phyloP scores from a whole-genome alignment of 129 eudicot species.

The Pseudognaphalium luteoalbum region DNA sequence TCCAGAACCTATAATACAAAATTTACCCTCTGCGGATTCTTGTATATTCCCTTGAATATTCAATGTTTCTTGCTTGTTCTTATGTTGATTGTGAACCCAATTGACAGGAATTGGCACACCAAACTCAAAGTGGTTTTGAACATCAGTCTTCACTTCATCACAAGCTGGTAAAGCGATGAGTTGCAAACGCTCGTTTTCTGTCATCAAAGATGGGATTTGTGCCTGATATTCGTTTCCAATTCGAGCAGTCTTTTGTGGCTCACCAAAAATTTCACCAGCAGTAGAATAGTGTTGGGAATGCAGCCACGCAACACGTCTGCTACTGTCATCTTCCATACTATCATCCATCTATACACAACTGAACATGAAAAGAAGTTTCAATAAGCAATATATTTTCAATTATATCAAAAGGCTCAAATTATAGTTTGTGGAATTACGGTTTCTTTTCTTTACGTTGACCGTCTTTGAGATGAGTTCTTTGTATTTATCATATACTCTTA shows the following conservation, averaged over 20 bases:
- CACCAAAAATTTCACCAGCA: slow-evolving; percentile 18
- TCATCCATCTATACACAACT: slow-evolving; percentile 17
- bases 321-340: slow-evolving; percentile 24
- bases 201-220: no score
- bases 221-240: no score
- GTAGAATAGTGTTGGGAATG: slow-evolving; percentile 24
- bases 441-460: background rate
- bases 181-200: no score
- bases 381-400: background rate
- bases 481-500: no score
- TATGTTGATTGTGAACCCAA: slow-evolving; percentile 32
- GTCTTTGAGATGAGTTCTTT: background rate
- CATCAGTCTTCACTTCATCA: background rate
- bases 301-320: slow-evolving; percentile 16
- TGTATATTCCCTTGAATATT: background rate
- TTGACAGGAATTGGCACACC: slow-evolving; percentile 39
- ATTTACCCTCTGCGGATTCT: slow-evolving; percentile 7
- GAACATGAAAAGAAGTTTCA: background rate
- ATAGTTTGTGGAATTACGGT: background rate
- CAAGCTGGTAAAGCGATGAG: no score
- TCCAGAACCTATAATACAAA: background rate
- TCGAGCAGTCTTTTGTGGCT: no score
- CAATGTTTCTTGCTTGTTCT: slow-evolving; percentile 9
- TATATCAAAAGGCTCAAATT: no score
- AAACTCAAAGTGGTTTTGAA: slow-evolving; percentile 7